These are phyloP conservation scores for Rubroshorea leprosula DNA, from an alignment of 345 rosid species.

Conservation along the genomic window DNA sequence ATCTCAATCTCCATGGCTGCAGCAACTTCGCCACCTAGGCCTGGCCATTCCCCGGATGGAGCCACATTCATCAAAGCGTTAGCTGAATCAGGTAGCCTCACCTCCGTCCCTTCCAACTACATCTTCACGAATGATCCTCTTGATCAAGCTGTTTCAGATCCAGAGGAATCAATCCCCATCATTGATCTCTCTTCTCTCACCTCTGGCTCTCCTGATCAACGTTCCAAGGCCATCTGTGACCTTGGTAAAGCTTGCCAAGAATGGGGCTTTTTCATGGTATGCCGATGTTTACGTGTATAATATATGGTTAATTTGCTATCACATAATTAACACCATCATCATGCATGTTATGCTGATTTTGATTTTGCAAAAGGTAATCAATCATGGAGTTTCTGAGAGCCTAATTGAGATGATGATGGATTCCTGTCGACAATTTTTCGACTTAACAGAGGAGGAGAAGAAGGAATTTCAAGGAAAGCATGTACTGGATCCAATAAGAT, in stretches of 20 bases:
- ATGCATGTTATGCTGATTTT: no score
- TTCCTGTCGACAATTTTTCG: slow-evolving; percentile 24
- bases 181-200: slow-evolving; percentile 38
- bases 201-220: slow-evolving; percentile 24
- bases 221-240: slow-evolving; percentile 21
- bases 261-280: slow-evolving; percentile 56
- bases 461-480: slow-evolving; percentile 27
- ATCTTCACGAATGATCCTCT: slow-evolving; percentile 7
- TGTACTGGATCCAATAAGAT: slow-evolving; percentile 42
- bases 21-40: not conserved
- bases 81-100: slow-evolving; percentile 29
- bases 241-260: slow-evolving; percentile 44
- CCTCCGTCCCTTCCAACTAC: slow-evolving; percentile 20
- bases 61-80: slow-evolving; percentile 12
- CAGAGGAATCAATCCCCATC: slow-evolving; percentile 31
- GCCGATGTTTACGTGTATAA: not conserved
- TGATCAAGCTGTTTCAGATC: slow-evolving; percentile 10
- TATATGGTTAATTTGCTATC: no score
- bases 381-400: slow-evolving; percentile 38
- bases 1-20: no score
- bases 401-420: slow-evolving; percentile 28
- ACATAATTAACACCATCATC: no score
- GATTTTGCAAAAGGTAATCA: slow-evolving; percentile 28
- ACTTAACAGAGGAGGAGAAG: slow-evolving; percentile 43
- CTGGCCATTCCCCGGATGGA: no score